Percentiles rank a stretch among this genome's conserved stretches.
Evolutionary conservation across 2,329 filamentous ascomycete genomes (phyloP).

Genomic region (Aaosphaeria pasadenensis): DNA sequence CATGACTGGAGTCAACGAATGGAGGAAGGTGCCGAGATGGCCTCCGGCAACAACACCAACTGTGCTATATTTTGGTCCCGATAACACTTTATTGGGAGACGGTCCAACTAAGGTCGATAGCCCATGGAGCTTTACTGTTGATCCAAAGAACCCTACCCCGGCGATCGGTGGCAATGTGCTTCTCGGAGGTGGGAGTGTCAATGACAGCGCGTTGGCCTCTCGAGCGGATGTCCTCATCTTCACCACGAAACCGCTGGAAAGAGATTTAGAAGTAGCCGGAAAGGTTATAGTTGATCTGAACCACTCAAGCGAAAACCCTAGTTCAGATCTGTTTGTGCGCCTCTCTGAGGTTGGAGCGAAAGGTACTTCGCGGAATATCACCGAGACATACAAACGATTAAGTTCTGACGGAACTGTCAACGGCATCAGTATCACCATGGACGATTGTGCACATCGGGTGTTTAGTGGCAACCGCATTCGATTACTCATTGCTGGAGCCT

Average conservation of each 20-base stretch:
- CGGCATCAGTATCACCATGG: conserved; percentile 1
- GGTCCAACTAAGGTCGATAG: background rate
- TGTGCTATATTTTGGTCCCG: background rate
- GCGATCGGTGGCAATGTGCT: conserved; percentile 12
- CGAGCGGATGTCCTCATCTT: conserved; percentile 10
- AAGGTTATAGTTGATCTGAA: conserved; percentile 3
- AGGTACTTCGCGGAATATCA: conserved; percentile 9
- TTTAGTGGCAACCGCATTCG: conserved; percentile 6
- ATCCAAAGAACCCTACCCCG: conserved; percentile 11
- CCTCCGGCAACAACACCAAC: conserved; percentile 4
- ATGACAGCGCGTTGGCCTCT: conserved; percentile 7
- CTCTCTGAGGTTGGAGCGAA: conserved; percentile 11
- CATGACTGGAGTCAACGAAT: conserved; percentile 13
- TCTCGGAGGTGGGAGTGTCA: conserved; percentile 2
- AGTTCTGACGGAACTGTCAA: background rate
- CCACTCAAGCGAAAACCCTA: conserved; percentile 6
- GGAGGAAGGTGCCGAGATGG: conserved; percentile 5
- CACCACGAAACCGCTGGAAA: conserved; percentile 6
- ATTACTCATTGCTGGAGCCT: conserved; percentile 9
- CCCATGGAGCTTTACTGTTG: conserved; percentile 8
- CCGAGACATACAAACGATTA: conserved; percentile 6
- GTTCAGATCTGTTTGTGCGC: conserved; percentile 12
- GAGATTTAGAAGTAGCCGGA: conserved; percentile 7
- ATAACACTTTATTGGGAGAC: conserved; percentile 1
- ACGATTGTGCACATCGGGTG: conserved; percentile 10